phyloP scores from a whole-genome alignment of 495 filamentous ascomycete species.

The Xylaria palmicola region DNA sequence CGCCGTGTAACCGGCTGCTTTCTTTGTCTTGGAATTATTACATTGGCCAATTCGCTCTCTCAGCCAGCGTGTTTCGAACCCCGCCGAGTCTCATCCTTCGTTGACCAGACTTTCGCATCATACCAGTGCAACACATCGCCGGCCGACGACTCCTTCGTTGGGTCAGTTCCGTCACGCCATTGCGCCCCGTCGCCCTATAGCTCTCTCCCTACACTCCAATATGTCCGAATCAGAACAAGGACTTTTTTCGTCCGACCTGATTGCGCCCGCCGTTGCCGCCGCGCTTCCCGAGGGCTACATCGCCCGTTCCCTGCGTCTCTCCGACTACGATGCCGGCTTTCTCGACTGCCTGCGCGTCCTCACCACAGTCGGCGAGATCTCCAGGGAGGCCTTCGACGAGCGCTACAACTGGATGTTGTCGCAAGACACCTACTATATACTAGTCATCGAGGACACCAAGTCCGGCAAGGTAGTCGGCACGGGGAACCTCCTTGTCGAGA shows the following conservation, averaged over 20 bases:
- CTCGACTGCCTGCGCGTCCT: constrained; percentile 88
- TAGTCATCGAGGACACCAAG: constrained; percentile 74
- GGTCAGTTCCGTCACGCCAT: too few relatives aligned
- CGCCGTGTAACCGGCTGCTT: too few relatives aligned
- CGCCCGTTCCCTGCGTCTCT: constrained; percentile 73
- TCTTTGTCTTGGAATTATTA: too few relatives aligned
- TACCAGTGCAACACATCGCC: too few relatives aligned
- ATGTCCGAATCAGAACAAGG: constrained; percentile 41
- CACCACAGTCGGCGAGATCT: constrained; percentile 89
- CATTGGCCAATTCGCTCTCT: too few relatives aligned
- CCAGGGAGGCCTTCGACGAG: constrained; percentile 67
- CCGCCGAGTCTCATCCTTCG: too few relatives aligned
- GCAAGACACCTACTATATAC: constrained; percentile 78
- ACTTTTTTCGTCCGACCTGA: constrained; percentile 74
- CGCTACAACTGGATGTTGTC: constrained; percentile 82
- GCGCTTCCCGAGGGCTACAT: constrained; percentile 77
- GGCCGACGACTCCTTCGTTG: too few relatives aligned
- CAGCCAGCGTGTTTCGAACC: too few relatives aligned
- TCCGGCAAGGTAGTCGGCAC: constrained; percentile 71
- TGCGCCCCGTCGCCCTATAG: too few relatives aligned
- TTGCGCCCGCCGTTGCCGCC: constrained; percentile 70
- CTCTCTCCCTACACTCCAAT: background rate
- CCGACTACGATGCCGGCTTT: constrained; percentile 77
- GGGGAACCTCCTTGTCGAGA: constrained; percentile 80
- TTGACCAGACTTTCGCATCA: too few relatives aligned